These are phyloP conservation scores for Trichoderma afroharzianum DNA, from an alignment of 2,329 filamentous ascomycete species.

Conservation along the genomic window DNA sequence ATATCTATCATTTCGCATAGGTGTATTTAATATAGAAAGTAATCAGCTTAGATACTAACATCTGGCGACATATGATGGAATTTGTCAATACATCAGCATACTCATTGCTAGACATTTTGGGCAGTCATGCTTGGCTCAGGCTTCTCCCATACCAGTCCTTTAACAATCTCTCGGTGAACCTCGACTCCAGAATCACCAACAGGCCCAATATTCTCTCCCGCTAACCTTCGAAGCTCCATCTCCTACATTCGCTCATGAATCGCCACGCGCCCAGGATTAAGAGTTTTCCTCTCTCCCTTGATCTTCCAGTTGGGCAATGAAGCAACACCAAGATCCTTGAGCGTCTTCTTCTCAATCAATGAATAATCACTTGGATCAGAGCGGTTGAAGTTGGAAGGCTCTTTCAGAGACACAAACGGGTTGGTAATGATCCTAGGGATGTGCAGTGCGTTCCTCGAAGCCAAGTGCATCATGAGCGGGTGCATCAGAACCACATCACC, in stretches of 20 bases:
- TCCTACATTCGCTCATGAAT: neutral
- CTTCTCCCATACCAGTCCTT: neutral
- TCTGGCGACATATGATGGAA: neutral
- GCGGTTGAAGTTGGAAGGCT: neutral
- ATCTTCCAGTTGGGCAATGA: neutral
- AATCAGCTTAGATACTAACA: neutral
- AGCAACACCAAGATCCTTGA: neutral
- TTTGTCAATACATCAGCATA: neutral
- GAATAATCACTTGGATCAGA: neutral
- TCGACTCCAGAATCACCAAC: neutral
- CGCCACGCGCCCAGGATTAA: neutral
- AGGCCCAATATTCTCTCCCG: neutral
- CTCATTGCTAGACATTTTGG: neutral
- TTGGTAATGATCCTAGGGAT: no score
- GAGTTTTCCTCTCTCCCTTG: neutral
- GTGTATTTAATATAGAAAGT: neutral
- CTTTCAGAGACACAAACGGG: neutral
- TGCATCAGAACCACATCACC: neutral
- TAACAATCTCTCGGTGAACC: neutral
- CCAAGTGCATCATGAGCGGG: neutral
- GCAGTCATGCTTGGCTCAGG: neutral
- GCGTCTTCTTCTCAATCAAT: neutral
- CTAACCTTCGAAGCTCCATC: neutral
- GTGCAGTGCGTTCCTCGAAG: neutral
- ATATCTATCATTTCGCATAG: neutral